Base-by-base conservation (phyloP, 176 grass and related monocot genomes). In the Rhipidocladum racemiflorum region DNA sequence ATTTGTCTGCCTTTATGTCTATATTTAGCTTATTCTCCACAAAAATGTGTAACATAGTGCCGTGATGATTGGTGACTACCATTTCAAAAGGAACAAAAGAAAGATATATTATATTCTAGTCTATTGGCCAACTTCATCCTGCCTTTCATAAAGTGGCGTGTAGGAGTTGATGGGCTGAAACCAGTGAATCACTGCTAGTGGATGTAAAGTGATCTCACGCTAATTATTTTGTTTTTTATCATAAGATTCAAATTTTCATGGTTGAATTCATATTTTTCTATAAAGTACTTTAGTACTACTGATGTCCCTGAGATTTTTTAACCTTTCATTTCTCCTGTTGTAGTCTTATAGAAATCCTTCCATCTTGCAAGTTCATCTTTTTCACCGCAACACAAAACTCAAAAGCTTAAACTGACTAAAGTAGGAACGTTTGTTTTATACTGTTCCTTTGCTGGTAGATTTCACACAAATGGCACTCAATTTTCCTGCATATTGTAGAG, bases 181-280 rank as follows among this genome's bases (percentile, higher is more conserved):
- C 7, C 34, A 24, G 30, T 20, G 43, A 53, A 76, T 28, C 20
- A 51, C 23, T 11, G 6, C 17, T 63, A 70, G 1, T 51, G 30
- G 15, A 12, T 50, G 28, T 46, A 57, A 34, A 70, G 46, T 51
- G 71, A 65, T 28, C 57, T 21, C 61, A 54, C 17, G 7, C 59
- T 28, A 65, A 23, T 24, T 40, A 64, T 20, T 61, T 63, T 18
- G 7, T 51, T 27, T 71, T 14, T 48, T 24, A 28, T 13, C 1
- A 5, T 2, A 74, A 4, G 9, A 28, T 65, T 68, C n/a, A 44
- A 27, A 25, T 8, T 15, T 23, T 4, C 10, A 53, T 40, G 29
- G 35, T 76, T 68, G 25, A 40, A 67, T 25, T 59, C 36, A 34
- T 32, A 86, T 24, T 44, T 86, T 45, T 74, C 44, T 15, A n/a